Conservation (phyloP, 2,329 filamentous ascomycete genomes). For the Talaromyces islandicus region DNA sequence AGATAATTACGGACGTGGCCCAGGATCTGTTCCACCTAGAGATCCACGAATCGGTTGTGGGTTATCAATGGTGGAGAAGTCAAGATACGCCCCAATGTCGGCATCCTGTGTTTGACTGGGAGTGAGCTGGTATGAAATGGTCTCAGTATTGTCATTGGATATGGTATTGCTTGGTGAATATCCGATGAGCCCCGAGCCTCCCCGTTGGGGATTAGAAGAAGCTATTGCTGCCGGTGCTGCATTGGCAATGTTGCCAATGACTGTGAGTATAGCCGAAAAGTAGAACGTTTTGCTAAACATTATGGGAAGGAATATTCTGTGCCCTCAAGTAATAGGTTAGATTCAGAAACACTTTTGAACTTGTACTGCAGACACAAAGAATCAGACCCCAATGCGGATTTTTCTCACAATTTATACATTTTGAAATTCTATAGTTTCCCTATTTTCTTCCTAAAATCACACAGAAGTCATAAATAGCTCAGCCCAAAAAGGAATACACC, state of each 20-base stretch:
- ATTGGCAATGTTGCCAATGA: slow-evolving; percentile 12
- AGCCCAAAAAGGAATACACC: background rate
- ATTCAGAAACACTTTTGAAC: background rate
- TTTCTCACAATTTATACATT: background rate
- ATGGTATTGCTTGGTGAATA: slow-evolving; percentile 33
- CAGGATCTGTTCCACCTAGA: slow-evolving; percentile 47
- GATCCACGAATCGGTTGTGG: slow-evolving; percentile 53
- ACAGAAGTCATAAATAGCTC: background rate
- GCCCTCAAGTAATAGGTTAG: background rate
- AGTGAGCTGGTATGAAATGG: slow-evolving; percentile 38
- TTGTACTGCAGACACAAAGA: background rate
- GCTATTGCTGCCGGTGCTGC: slow-evolving; percentile 15
- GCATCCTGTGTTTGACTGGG: slow-evolving; percentile 47
- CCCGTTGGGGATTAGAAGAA: slow-evolving; percentile 21
- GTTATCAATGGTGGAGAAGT: slow-evolving; percentile 47
- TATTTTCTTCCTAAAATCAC: background rate
- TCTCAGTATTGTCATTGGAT: slow-evolving; percentile 29
- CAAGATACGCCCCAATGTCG: slow-evolving; percentile 47
- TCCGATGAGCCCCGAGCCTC: slow-evolving; percentile 28
- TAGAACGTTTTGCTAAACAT: background rate
- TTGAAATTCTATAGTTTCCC: background rate
- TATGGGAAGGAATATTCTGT: background rate
- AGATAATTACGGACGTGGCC: slow-evolving; percentile 36
- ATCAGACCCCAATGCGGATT: background rate
- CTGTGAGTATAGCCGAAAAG: background rate